A percentile compares a stretch with the other conserved stretches of the same genome.
phyloP scores from a whole-genome alignment of 768 basidiomycete species.

The Hygrocybe punicea region DNA sequence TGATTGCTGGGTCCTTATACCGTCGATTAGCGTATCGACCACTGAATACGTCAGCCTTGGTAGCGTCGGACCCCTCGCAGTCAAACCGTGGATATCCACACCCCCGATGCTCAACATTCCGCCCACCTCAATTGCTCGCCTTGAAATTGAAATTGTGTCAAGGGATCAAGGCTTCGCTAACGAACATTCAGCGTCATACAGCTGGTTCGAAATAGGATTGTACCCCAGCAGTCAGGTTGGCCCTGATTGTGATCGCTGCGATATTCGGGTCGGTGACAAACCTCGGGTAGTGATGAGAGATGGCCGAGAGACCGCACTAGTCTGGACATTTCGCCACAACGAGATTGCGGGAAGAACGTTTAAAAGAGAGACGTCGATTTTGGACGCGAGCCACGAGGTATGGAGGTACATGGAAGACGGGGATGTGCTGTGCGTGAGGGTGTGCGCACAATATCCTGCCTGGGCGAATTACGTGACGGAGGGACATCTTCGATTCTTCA shows the following conservation, averaged over 20 bases:
- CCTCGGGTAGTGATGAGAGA: background rate
- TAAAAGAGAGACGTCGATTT: background rate
- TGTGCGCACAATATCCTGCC: background rate
- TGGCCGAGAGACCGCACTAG: background rate
- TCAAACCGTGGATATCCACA: background rate
- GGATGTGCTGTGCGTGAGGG: background rate
- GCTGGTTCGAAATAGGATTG: background rate
- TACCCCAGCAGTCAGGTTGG: background rate
- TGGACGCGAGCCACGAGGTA: background rate
- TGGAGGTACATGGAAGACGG: background rate
- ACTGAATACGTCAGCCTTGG: background rate
- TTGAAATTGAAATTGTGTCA: background rate
- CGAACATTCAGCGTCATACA: background rate
- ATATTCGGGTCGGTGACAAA: too few species aligned
- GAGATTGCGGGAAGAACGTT: background rate
- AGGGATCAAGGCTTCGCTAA: background rate
- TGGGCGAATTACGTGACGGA: background rate
- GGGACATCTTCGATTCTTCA: background rate
- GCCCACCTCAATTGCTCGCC: background rate
- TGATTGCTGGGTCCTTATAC: background rate
- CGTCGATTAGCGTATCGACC: background rate
- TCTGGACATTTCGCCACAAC: background rate
- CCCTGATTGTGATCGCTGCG: background rate
- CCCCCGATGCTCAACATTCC: background rate
- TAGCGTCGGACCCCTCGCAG: background rate